Base-by-base conservation (phyloP, 768 basidiomycete genomes). In the Xerocomellus intermedius region DNA sequence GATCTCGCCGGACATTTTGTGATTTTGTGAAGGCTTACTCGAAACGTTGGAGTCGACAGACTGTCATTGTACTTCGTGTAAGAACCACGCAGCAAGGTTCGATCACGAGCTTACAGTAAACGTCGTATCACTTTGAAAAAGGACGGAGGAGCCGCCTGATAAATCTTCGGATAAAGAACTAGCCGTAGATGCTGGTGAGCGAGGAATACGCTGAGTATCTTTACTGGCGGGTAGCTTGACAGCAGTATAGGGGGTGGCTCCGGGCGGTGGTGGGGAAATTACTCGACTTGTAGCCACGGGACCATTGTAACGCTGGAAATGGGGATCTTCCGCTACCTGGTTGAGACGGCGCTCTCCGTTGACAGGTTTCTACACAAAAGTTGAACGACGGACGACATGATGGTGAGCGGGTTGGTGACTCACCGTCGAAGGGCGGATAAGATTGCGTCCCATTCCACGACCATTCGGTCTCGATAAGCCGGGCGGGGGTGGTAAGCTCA, bases 81-180 rank as follows among this genome's bases (percentile, higher is more conserved):
- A 54, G 43, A 42, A 45, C 26, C 3, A 45, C 14, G 13, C 8
- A 14, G 16, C 3, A 10, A 14, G 1, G 7, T 2, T 0, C n/a
- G 8, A 43, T 21, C 7, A 17, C 4, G 9, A 16, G 41, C 62
- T 26, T 53, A 67, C 66, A 9, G 62, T 67, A 41, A 54, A 59
- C 2, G 67, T 55, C 2, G 66, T 67, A 33, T 64, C 59, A 9
- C 64, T 63, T 8, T 35, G 10, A 10, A 30, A 42, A 3, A 12
- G 26, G 9, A 46, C 33, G 2, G 50, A 65, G 7, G 64, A 66
- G 0, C 32, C 30, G 0, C 59, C 55, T 4, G 56, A 69, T 4
- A 43, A 6, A 7, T 59, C 67, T 46, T 64, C 66, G 6, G 66
- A 66, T 13, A 55, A 7, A 4, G 62, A 61, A 39, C 56, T 62